Evolutionary conservation across 2,329 filamentous ascomycete species (phyloP).

Genomic region (Ambrosiella xylebori): DNA sequence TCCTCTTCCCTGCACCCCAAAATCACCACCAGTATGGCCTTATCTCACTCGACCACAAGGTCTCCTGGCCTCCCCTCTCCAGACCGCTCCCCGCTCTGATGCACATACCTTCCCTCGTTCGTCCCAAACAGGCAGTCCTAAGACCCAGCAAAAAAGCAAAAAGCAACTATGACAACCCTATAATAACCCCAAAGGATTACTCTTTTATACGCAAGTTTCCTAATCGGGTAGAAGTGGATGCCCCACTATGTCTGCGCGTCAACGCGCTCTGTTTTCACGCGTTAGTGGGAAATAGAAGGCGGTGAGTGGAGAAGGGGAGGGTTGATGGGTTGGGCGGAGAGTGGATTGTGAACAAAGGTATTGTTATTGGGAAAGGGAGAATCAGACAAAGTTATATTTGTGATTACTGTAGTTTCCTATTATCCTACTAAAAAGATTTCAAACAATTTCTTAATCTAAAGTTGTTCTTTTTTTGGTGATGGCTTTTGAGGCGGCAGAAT

Average conservation of each 20-base stretch:
- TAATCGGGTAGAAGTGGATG: not conserved
- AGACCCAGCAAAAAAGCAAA: too few relatives aligned
- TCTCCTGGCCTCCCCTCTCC: too few relatives aligned
- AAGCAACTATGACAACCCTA: too few relatives aligned
- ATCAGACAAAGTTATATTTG: too few relatives aligned
- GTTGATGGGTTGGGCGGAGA: not conserved
- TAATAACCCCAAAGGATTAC: not conserved
- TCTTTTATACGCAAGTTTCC: not conserved
- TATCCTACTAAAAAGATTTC: not conserved
- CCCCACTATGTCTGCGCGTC: not conserved
- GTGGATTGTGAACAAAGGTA: not conserved
- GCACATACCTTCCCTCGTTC: too few relatives aligned
- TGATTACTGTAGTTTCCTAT: not conserved
- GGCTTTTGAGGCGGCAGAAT: not conserved
- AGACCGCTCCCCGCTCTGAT: too few relatives aligned
- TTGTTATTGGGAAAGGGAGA: not conserved
- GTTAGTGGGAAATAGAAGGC: not conserved
- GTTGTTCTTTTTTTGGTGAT: not conserved
- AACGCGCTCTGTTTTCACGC: not conserved
- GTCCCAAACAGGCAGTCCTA: too few relatives aligned
- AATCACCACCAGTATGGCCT: too few relatives aligned
- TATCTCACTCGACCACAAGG: too few relatives aligned
- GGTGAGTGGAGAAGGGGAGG: not conserved
- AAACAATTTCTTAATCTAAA: not conserved
- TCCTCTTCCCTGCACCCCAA: too few relatives aligned